phyloP scores from a whole-genome alignment of 169 alveolate species.

The Plasmodium chabaudi region DNA sequence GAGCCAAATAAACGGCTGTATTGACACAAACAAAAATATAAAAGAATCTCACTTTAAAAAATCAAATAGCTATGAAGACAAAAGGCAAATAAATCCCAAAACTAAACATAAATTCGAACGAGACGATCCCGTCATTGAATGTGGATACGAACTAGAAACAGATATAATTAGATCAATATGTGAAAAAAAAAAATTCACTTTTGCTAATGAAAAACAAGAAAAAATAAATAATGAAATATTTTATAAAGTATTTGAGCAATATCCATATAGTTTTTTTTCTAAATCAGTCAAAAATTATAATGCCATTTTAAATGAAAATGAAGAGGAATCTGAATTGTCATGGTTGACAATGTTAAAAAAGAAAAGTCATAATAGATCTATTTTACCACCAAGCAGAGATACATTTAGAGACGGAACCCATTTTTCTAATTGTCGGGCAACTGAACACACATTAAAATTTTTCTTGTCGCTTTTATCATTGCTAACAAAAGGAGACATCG shows the following conservation, averaged over 20 bases:
- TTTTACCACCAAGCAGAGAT: constrained; percentile 86
- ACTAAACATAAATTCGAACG: constrained; percentile 14
- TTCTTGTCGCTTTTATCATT: constrained; percentile 77
- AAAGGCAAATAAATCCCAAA: constrained; percentile 7
- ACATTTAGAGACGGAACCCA: constrained; percentile 86
- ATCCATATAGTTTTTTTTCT: constrained; percentile 67
- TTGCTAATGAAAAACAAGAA: constrained; percentile 64
- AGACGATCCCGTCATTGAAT: constrained; percentile 43
- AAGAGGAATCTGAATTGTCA: constrained; percentile 77
- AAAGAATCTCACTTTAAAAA: constrained; percentile 16
- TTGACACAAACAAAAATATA: background rate
- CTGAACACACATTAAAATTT: constrained; percentile 82
- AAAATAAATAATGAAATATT: constrained; percentile 72
- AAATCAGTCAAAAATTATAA: constrained; percentile 68
- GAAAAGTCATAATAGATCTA: constrained; percentile 77
- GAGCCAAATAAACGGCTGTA: background rate
- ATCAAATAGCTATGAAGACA: constrained; percentile 18
- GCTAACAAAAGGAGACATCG: constrained; percentile 68
- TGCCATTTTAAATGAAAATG: constrained; percentile 62
- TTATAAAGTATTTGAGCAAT: constrained; percentile 69
- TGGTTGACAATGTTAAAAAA: constrained; percentile 84
- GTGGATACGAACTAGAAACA: constrained; percentile 24
- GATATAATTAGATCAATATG: constrained; percentile 62
- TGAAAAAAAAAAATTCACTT: constrained; percentile 49
- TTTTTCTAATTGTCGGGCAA: constrained; percentile 83